Conservation (phyloP, 768 basidiomycete species). For the Mycena capillaripes region DNA sequence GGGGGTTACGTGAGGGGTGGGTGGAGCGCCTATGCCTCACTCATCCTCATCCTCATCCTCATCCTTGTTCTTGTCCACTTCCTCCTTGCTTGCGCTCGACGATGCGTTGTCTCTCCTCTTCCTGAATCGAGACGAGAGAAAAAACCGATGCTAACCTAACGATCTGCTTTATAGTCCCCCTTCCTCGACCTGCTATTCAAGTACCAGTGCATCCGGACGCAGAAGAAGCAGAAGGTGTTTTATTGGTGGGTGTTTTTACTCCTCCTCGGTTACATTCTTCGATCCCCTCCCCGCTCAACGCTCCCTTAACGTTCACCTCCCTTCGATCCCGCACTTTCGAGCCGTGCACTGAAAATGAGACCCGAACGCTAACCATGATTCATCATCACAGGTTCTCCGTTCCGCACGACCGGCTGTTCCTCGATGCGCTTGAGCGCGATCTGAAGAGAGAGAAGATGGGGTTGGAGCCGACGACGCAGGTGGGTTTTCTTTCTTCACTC, state of each 20-base stretch:
- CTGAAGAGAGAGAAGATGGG: constrained; percentile 96
- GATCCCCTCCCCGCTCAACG: no score
- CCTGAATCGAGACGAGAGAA: background rate
- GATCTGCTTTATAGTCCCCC: constrained; percentile 71
- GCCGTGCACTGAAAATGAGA: background rate
- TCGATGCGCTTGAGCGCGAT: constrained; percentile 96
- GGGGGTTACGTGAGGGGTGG: no score
- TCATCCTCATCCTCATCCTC: no score
- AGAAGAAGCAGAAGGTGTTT: constrained; percentile 99
- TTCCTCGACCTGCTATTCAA: constrained; percentile 96
- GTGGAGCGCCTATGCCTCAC: no score
- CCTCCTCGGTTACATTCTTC: no score
- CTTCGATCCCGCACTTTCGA: constrained; percentile 28
- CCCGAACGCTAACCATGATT: background rate
- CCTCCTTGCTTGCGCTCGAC: no score
- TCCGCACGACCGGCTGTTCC: constrained; percentile 95
- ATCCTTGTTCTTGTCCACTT: background rate
- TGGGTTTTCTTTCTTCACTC: background rate
- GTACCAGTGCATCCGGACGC: constrained; percentile 96
- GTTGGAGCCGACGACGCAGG: constrained; percentile 84
- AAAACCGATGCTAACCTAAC: background rate
- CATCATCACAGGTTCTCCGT: constrained; percentile 85
- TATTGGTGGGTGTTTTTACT: constrained; percentile 81
- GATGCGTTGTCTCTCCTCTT: no score
- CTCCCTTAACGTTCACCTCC: no score